Base-by-base conservation (phyloP, 2,329 filamentous ascomycete species). In the Pseudocercospora fuligena region DNA sequence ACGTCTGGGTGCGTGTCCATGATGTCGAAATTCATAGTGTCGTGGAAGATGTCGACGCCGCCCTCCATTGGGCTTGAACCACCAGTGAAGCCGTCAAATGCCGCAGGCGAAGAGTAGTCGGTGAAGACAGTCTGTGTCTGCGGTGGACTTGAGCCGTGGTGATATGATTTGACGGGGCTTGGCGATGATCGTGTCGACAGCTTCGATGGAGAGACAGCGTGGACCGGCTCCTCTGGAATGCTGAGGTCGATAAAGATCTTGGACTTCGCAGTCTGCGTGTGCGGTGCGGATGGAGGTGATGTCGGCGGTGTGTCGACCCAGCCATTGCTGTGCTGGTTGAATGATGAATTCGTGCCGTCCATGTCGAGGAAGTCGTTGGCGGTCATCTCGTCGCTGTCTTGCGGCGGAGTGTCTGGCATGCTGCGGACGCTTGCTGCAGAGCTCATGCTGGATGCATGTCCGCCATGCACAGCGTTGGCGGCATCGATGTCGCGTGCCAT, bases 401-500 rank as follows among this genome's bases (percentile, higher is more conserved):
- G 73, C 59, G 73, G 73, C 46, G 75, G 75, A 47, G 75, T 77
- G 36, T 73, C 70, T 19, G 75, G 75, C 69, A 77, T 73, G 70
- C 74, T 74, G 68, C 70, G 70, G 47, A 75, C 75, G 60, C 73
- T 76, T 47, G 66, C 69, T 51, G 71, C 71, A 7, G 74, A 76
- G 67, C 70, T 69, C 64, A 66, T 72, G 64, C 73, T 74, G 61
- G 63, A 69, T 47, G 70, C 69, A 57, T 36, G 43, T 36, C 67
- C 65, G 12, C 61, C 47, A 33, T 62, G 36, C 53, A 43, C 60
- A 31, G 65, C 61, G 54, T 70, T 70, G 40, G 65, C 66, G 9
- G 70, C 65, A 57, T 77, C 75, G 66, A 78, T 80, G 70, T 82
- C 74, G 49, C 87, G 82, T 49, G 86, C 86, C 71, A 82, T 82